Conservation (phyloP, 2,329 filamentous ascomycete genomes). For the Sporothrix curviconia region DNA sequence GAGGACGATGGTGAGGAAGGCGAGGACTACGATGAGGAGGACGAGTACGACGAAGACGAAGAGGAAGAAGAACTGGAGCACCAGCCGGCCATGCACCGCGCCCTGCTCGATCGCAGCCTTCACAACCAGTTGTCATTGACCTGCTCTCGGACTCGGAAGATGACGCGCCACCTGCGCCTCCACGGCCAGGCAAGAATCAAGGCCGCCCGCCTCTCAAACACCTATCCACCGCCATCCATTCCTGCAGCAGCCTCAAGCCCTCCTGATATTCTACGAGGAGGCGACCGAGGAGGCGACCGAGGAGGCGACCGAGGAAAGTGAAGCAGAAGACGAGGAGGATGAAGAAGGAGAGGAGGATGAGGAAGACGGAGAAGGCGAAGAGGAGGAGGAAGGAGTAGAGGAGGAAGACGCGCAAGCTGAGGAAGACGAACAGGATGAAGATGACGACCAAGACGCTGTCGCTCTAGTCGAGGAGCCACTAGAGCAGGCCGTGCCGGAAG, state of each 20-base stretch:
- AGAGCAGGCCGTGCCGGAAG: too few relatives aligned
- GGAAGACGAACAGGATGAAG: background rate
- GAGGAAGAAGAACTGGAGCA: background rate
- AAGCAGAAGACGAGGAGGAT: slow-evolving; percentile 7
- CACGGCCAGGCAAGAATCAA: background rate
- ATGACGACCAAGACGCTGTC: background rate
- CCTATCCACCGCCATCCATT: background rate
- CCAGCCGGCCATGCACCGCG: background rate
- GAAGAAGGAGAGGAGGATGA: slow-evolving; percentile 3
- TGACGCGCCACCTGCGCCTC: slow-evolving; percentile 17
- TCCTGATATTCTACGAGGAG: background rate
- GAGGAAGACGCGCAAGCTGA: background rate
- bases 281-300: background rate
- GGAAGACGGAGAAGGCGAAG: slow-evolving; percentile 1
- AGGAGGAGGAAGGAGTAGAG: background rate
- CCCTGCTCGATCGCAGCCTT: background rate
- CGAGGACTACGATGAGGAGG: background rate
- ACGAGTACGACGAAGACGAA: background rate
- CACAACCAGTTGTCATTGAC: slow-evolving; percentile 37
- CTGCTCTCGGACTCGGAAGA: slow-evolving; percentile 42
- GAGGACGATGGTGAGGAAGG: background rate
- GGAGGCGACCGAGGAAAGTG: slow-evolving; percentile 7
- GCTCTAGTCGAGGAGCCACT: too few relatives aligned
- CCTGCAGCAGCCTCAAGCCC: slow-evolving; percentile 1
- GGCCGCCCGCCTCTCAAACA: background rate